Base-by-base conservation (phyloP, 345 rosid species). In the Laguncularia racemosa region DNA sequence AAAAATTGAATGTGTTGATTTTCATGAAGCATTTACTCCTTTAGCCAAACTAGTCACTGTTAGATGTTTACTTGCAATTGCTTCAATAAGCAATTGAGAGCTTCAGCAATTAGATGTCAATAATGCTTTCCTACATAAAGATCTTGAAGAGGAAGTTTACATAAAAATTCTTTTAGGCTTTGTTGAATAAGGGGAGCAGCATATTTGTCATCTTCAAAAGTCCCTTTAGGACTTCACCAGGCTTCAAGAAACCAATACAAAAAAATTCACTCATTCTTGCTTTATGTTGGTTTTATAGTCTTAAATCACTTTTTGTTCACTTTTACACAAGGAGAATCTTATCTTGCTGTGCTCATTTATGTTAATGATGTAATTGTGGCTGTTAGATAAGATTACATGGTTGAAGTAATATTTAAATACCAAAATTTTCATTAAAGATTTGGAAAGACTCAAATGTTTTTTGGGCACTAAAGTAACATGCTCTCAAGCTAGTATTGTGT, bases 1-100 rank as follows among this genome's bases (percentile, higher is more conserved):
- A n/a, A 44, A 62, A 28, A 14, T 46, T 3, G 47, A 62, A 16
- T 53, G 52, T 6, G 40, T 53, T 12, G 53, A 62, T 46, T 62
- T 44, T 28, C n/a, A 16, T 44, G 59, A 62, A 14, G 53, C 58
- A 4, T 44, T 52, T 53, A 16, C 63, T 0, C 56, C 48, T 0
- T 0, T 60, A 3, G 23, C 55, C 13, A n/a, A 61, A 44, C 4
- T 52, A 12, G 56, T 44, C 2, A 50, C 4, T 5, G n/a, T 61
- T 11, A 12, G 57, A 16, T 50, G 50, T 15, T 20, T 61, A 5
- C 20, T 44, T 18, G 48, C 5, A 10, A 9, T 61, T 44, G 57
- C 57, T 15, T n/a, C 64, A 40, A 1, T 46, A 9, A 11, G 21
- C 2, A 20, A 57, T n/a, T 57, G 6, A 52, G 40, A 3, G 17